Base-by-base conservation (phyloP, 176 grass and related monocot species). In the Areca catechu region DNA sequence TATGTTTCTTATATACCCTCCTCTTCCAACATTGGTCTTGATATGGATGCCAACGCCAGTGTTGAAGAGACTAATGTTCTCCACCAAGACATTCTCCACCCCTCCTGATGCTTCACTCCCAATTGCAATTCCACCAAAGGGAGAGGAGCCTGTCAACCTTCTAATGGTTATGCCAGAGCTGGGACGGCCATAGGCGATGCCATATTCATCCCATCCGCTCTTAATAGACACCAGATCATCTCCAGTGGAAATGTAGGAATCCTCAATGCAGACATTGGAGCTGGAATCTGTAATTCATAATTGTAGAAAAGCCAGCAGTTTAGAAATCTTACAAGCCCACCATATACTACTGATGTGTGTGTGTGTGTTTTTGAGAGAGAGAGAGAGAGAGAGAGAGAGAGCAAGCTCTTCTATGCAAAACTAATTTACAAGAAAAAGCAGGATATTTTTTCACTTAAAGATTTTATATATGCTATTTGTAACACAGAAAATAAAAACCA, bases 141-240 rank as follows among this genome's bases (percentile, higher is more conserved):
- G 84, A 0, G 89, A 82, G 0, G 89, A 82, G 54, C 89, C 84
- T 0, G 61, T 24, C n/a, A 95, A 25, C 19, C 89, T 77, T 3
- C 84, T 51, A 43, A 95, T 51, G n/a, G 84, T 95, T 63, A 85
- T 82, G 64, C 66, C 77, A 0, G 57, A 63, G 71, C 89, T 95
- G 1, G 89, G 84, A 1, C 75, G 81, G 0, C 74, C 77, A 54
- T 89, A 95, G n/a, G 78, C 60, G 77, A 95, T 89, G 15, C 89
- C 89, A 24, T 95, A 95, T 79, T 95, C 89, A 43, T 95, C 84
- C 89, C 89, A 95, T 0, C 89, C 89, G 34, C 89, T 95, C 77
- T 95, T 95, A 65, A 95, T 78, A 9, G 84, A 80, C 3, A 95
- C 65, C 3, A 79, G 19, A 27, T 89, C 89, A 57, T 95, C 89